A percentile compares a stretch with the other conserved stretches of the same genome.
phyloP scores from a whole-genome alignment of 768 basidiomycete species.

The Russula ochroleuca region DNA sequence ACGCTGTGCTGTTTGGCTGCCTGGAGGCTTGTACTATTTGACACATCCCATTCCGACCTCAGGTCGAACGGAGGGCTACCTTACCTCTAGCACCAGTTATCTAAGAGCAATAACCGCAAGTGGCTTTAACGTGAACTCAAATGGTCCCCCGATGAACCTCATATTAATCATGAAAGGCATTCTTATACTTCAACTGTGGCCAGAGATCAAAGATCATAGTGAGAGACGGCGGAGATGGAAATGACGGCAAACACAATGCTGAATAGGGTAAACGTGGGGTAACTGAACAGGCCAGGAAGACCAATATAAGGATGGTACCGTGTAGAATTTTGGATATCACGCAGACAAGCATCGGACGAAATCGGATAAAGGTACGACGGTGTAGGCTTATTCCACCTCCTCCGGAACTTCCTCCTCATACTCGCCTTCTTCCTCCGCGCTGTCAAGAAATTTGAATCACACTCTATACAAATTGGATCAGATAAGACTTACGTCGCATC shows the following conservation, averaged over 20 bases:
- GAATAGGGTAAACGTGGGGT: constrained; percentile 27
- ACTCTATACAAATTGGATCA: not conserved
- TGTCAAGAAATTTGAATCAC: constrained; percentile 34
- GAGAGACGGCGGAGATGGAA: constrained; percentile 7
- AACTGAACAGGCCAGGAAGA: constrained; percentile 18
- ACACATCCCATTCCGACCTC: too few relatives aligned
- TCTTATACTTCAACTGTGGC: constrained; percentile 24
- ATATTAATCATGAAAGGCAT: constrained; percentile 16
- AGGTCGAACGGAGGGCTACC: too few relatives aligned
- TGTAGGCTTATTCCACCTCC: constrained; percentile 45
- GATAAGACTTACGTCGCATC: constrained; percentile 75
- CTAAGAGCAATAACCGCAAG: too few relatives aligned
- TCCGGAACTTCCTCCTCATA: constrained; percentile 73
- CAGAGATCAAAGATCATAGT: constrained; percentile 20
- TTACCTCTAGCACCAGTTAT: too few relatives aligned
- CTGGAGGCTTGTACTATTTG: too few relatives aligned
- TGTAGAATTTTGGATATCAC: constrained; percentile 29
- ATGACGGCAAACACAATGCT: constrained; percentile 24
- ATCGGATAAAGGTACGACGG: constrained; percentile 1
- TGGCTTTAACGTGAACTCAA: not conserved
- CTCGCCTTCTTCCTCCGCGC: constrained; percentile 82
- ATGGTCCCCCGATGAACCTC: not conserved
- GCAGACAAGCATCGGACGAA: constrained; percentile 21
- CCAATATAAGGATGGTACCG: constrained; percentile 29
- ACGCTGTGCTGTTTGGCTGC: too few relatives aligned